Base-by-base conservation (phyloP, 352 stramenopile genomes). In the Phytophthora rubi region DNA sequence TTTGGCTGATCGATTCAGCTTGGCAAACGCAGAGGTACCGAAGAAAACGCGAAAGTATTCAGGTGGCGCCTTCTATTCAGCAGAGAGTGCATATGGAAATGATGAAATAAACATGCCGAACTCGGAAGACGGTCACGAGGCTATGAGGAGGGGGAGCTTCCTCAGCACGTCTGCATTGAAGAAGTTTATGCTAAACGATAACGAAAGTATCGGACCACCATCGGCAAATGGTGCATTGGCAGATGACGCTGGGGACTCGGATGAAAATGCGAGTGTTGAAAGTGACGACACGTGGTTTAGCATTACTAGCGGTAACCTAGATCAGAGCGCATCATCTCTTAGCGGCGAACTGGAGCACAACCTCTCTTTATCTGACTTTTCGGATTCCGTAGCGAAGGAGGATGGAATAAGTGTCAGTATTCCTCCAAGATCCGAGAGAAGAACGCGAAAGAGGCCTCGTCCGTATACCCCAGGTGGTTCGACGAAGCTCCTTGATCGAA, bases 231-330 rank as follows among this genome's bases (percentile, higher is more conserved):
- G 69, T 61, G 57, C 26, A 12, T 30, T 58, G 49, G 54, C 78
- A 57, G 65, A 79, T 61, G 73, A 67, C 60, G 44, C 58, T 55
- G 59, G 45, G 18, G 81, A 89, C 28, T 88, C 75, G 0, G 88
- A 92, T 42, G 76, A 69, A 55, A 76, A 86, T 28, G 94, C 88
- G 21, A 92, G 87, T 62, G 84, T 87, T 48, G 83, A 84, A 33
- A 97, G 89, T 78, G 89, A 97, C 59, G 89, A 97, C 52, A 95
- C 89, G 0, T 97, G 89, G 89, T 97, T 97, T 67, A 97, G 89
- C 47, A 92, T 97, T 53, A 81, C 86, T 13, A 93, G 83, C 51
- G 85, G 82, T 15, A 91, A 85, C 32, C 58, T 85, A 26, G 85
- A 92, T 54, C 56, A 71, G 58, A 80, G 60, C 49, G 26, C 54